phyloP scores from a whole-genome alignment of 1,284 basidiomycete species.

The Rhodotorula sp. region DNA sequence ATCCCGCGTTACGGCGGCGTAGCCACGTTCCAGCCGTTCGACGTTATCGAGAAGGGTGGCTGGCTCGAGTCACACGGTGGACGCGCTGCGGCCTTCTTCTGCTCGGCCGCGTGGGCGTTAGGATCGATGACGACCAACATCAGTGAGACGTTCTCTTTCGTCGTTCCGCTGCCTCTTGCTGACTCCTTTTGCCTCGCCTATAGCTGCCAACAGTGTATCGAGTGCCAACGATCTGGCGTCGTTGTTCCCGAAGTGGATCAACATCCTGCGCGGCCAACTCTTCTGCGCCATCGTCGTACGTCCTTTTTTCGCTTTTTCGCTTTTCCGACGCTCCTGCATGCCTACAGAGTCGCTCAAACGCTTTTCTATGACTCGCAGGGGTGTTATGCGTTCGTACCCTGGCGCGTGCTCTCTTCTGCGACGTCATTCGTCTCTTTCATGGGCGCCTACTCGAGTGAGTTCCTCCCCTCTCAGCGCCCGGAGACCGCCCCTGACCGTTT shows the following conservation, averaged over 20 bases:
- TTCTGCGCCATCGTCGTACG: slow-evolving; percentile 16
- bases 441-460: slow-evolving; percentile 5
- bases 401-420: slow-evolving; percentile 18
- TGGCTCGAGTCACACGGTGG: slow-evolving; percentile 59
- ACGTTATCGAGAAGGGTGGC: slow-evolving; percentile 45
- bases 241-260: slow-evolving; percentile 52
- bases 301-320: too few relatives aligned
- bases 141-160: background rate
- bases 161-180: background rate
- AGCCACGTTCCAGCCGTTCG: slow-evolving; percentile 45
- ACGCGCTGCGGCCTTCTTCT: slow-evolving; percentile 72
- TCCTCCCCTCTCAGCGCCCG: too few relatives aligned
- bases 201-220: slow-evolving; percentile 61
- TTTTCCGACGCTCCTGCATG: too few relatives aligned
- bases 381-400: slow-evolving; percentile 27
- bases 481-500: background rate
- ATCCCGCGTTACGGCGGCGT: slow-evolving; percentile 36
- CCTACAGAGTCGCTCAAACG: too few relatives aligned
- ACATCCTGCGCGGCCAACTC: slow-evolving; percentile 44
- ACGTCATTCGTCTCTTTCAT: slow-evolving; percentile 30
- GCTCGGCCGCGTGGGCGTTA: slow-evolving; percentile 46
- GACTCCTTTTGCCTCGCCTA: background rate
- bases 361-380: background rate
- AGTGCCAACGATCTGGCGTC: slow-evolving; percentile 66
- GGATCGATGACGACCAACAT: slow-evolving; percentile 32